phyloP scores from a whole-genome alignment of 352 stramenopile genomes.

The Phytophthora hybrid region DNA sequence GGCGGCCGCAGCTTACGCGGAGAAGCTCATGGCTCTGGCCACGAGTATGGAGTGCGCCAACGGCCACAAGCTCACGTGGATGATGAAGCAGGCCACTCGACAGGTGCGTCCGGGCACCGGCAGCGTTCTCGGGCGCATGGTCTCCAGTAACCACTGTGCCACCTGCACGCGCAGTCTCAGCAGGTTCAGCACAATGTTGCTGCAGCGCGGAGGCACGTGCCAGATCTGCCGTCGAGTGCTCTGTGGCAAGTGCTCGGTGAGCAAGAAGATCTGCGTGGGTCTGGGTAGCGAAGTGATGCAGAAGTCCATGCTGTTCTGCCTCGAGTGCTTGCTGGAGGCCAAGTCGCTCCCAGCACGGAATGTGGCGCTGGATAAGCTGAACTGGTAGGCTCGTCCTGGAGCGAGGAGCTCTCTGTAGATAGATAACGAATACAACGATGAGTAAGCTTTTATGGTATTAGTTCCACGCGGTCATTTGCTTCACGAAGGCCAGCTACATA shows the following conservation, averaged over 20 bases:
- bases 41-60: slow-evolving; percentile 52
- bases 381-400: slow-evolving; percentile 25
- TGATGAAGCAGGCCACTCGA: slow-evolving; percentile 43
- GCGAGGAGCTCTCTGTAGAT: slow-evolving; percentile 18
- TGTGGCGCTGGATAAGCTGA: slow-evolving; percentile 37
- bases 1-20: slow-evolving; percentile 29
- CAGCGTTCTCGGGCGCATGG: slow-evolving; percentile 30
- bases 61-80: slow-evolving; percentile 49
- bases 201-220: slow-evolving; percentile 41
- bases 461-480: background rate
- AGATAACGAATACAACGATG: slow-evolving; percentile 22
- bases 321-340: slow-evolving; percentile 51
- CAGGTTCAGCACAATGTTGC: slow-evolving; percentile 42
- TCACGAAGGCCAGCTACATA: background rate
- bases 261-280: slow-evolving; percentile 49
- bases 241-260: slow-evolving; percentile 49
- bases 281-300: slow-evolving; percentile 38
- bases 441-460: slow-evolving; percentile 9
- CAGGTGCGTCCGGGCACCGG: slow-evolving; percentile 20
- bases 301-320: slow-evolving; percentile 49
- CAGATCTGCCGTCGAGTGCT: slow-evolving; percentile 49
- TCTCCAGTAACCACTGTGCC: slow-evolving; percentile 33
- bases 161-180: slow-evolving; percentile 46
- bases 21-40: slow-evolving; percentile 42
- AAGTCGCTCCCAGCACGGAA: slow-evolving; percentile 45